phyloP scores from a whole-genome alignment of 208 protist species.

The Leptomonas pyrrhocoris region DNA sequence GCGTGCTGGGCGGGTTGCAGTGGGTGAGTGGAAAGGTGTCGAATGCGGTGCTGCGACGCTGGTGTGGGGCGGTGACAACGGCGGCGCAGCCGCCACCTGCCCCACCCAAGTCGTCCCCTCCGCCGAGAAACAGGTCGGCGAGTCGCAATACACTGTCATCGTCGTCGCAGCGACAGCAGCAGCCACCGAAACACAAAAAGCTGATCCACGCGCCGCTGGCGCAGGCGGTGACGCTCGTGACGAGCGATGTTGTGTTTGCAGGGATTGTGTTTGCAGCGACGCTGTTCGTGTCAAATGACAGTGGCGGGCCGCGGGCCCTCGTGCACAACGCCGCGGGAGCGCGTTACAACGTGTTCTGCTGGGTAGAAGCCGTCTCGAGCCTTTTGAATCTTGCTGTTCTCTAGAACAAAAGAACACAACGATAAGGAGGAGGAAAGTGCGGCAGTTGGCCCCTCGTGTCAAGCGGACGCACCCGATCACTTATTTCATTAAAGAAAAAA shows the following conservation, averaged over 20 bases:
- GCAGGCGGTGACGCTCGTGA: not conserved
- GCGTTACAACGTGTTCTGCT: conserved; percentile 32
- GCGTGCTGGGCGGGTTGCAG: not conserved
- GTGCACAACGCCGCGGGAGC: conserved; percentile 12
- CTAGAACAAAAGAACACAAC: not conserved
- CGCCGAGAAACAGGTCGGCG: not conserved
- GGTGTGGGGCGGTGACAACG: conserved; percentile 7
- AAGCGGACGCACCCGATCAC: no score
- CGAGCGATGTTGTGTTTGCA: conserved; percentile 22
- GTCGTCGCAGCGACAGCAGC: not conserved
- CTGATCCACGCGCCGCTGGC: conserved; percentile 9
- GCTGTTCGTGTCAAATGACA: not conserved
- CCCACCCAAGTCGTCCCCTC: not conserved
- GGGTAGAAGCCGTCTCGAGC: conserved; percentile 15
- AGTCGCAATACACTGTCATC: not conserved
- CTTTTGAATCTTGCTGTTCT: not conserved
- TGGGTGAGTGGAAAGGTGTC: not conserved
- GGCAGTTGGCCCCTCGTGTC: not conserved
- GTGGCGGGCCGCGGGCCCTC: not conserved
- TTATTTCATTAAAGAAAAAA: not conserved
- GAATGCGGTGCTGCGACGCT: conserved; percentile 13
- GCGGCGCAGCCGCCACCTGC: not conserved
- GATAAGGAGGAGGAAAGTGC: not conserved
- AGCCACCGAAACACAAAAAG: not conserved
- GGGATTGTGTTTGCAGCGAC: conserved; percentile 16